phyloP scores from a whole-genome alignment of 805 yeast genomes.

The Cyberlindnera euphorbiiphila region DNA sequence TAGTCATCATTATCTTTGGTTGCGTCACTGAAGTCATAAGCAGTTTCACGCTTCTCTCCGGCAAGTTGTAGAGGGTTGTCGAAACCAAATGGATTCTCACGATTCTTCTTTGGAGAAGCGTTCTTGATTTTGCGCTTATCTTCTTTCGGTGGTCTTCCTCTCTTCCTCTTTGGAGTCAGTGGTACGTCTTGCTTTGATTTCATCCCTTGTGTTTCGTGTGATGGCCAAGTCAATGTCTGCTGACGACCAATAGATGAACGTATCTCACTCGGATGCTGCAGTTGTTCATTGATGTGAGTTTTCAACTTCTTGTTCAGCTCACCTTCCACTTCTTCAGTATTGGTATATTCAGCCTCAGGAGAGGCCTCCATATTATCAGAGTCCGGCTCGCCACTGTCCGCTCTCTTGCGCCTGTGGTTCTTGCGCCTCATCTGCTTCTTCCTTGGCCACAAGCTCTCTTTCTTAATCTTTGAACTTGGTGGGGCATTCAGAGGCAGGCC shows the following conservation, averaged over 20 bases:
- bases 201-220: background rate
- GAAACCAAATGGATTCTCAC: conserved; percentile 44
- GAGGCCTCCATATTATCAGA: conserved; percentile 6
- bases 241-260: conserved; percentile 11
- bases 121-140: conserved; percentile 27
- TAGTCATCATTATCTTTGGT: conserved; percentile 71
- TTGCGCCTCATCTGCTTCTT: conserved; percentile 28
- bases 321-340: conserved; percentile 16
- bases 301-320: conserved; percentile 8
- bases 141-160: conserved; percentile 8
- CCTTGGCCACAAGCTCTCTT: conserved; percentile 51
- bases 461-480: conserved; percentile 58
- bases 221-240: conserved; percentile 4
- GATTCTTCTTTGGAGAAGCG: conserved; percentile 28
- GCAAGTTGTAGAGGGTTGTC: conserved; percentile 31
- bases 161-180: conserved; percentile 4
- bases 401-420: conserved; percentile 16
- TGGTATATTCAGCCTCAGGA: conserved; percentile 4
- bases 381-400: conserved; percentile 16
- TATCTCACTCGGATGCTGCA: conserved; percentile 22
- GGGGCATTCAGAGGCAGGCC: conserved; percentile 71
- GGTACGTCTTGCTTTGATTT: background rate
- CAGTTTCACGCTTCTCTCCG: conserved; percentile 30
- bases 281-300: conserved; percentile 18
- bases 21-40: conserved; percentile 29